Conservation (phyloP, 805 yeast genomes). For the Candida bentonensis region DNA sequence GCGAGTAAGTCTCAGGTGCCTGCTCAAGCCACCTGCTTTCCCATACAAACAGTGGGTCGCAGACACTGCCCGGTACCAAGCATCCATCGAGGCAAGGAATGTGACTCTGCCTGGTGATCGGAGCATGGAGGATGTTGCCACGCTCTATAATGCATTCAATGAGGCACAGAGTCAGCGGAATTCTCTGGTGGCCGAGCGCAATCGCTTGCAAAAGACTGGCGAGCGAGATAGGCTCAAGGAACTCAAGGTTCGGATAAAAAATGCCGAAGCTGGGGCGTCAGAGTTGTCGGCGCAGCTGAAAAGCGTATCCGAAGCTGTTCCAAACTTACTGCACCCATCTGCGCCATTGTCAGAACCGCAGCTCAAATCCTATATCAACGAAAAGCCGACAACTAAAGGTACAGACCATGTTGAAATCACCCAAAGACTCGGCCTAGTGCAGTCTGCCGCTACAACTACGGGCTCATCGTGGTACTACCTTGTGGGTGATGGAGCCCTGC, state of each 20-base stretch:
- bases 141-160: conserved; percentile 12
- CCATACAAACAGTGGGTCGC: conserved; percentile 7
- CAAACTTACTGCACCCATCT: conserved; percentile 17
- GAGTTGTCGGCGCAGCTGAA: conserved; percentile 5
- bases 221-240: conserved; percentile 2
- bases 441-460: conserved; percentile 58
- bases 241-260: conserved; percentile 11
- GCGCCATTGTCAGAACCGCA: conserved; percentile 8
- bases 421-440: conserved; percentile 48
- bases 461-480: conserved; percentile 71
- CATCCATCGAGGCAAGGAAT: conserved; percentile 13
- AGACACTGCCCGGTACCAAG: conserved; percentile 10
- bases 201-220: conserved; percentile 9
- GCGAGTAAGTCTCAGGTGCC: not conserved
- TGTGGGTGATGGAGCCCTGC: conserved; percentile 66
- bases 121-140: conserved; percentile 13
- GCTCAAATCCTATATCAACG: not conserved
- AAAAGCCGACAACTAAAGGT: not conserved
- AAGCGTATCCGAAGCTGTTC: conserved; percentile 17
- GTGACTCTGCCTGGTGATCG: conserved; percentile 9
- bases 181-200: conserved; percentile 7
- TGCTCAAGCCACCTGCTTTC: conserved; percentile 11
- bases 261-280: conserved; percentile 7
- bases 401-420: conserved; percentile 64
- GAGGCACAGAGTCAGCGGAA: conserved; percentile 6